phyloP scores from a whole-genome alignment of 108 stramenopile species.

The Fragilaria crotonensis region DNA sequence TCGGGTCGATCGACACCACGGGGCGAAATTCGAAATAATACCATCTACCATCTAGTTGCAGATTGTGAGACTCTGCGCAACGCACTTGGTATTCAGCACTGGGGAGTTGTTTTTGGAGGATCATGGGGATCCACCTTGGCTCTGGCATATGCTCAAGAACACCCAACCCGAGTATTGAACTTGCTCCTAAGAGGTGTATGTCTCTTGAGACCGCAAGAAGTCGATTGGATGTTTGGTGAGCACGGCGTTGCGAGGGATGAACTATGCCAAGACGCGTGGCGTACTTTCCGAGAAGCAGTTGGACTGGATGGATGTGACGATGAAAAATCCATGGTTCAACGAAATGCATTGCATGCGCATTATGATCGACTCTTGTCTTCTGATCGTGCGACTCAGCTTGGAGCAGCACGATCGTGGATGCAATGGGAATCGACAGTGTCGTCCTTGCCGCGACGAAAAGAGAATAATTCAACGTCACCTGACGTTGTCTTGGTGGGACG shows the following conservation, averaged over 20 bases:
- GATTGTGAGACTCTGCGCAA: slow-evolving; percentile 69
- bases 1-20: slow-evolving; percentile 52
- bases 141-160: slow-evolving; percentile 70
- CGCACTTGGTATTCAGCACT: slow-evolving; percentile 40
- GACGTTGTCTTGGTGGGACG: not conserved
- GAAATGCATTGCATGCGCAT: slow-evolving; percentile 41
- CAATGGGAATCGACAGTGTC: slow-evolving; percentile 53
- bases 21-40: slow-evolving; percentile 37
- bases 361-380: slow-evolving; percentile 38
- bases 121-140: slow-evolving; percentile 86
- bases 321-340: slow-evolving; percentile 7
- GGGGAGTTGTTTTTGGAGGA: slow-evolving; percentile 80
- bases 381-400: slow-evolving; percentile 23
- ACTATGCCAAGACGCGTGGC: slow-evolving; percentile 28
- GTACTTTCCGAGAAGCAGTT: slow-evolving; percentile 29
- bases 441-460: not conserved
- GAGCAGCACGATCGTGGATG: slow-evolving; percentile 49
- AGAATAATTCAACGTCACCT: not conserved
- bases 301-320: not conserved
- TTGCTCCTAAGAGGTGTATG: slow-evolving; percentile 82
- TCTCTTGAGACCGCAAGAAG: slow-evolving; percentile 55
- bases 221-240: slow-evolving; percentile 68
- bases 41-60: slow-evolving; percentile 42
- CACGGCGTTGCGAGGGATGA: slow-evolving; percentile 14
- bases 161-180: slow-evolving; percentile 39